phyloP scores from a whole-genome alignment of 2,329 filamentous ascomycete genomes.

The Arthroderma sp. region DNA sequence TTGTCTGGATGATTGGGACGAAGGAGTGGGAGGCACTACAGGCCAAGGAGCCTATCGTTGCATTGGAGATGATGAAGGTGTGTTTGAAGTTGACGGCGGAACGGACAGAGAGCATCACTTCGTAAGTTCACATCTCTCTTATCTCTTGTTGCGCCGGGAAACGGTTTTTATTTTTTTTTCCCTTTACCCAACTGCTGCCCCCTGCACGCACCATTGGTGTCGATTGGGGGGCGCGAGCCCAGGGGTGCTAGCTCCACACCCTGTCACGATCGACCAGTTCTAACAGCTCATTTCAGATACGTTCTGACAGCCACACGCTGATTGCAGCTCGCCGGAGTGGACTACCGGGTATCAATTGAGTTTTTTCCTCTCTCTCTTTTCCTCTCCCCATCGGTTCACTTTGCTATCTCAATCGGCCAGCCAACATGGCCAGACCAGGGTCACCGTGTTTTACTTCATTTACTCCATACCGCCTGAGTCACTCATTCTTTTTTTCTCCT shows the following conservation, averaged over 20 bases:
- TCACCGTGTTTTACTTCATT: not conserved
- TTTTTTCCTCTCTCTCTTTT: not conserved
- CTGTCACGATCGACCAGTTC: not conserved
- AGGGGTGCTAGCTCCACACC: not conserved
- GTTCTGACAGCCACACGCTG: conserved; percentile 12
- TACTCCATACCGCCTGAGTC: no score
- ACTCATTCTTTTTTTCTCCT: no score
- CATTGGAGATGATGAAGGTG: conserved; percentile 70
- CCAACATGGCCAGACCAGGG: not conserved
- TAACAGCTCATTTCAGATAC: conserved; percentile 8
- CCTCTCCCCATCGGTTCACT: conserved; percentile 1
- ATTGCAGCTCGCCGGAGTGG: conserved; percentile 1
- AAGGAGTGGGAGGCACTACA: conserved; percentile 64
- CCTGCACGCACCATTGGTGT: conserved; percentile 1
- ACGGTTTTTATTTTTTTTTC: not conserved
- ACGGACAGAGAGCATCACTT: conserved; percentile 64
- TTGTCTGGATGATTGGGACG: conserved; percentile 68
- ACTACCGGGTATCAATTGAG: not conserved
- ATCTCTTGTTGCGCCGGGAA: not conserved
- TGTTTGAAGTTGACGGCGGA: conserved; percentile 91
- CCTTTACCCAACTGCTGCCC: no score
- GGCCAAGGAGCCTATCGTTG: conserved; percentile 60
- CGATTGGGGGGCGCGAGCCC: no score
- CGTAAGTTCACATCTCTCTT: conserved; percentile 31
- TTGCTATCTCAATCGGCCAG: not conserved